Conservation (phyloP, 768 basidiomycete species). For the Boletellus ananas region DNA sequence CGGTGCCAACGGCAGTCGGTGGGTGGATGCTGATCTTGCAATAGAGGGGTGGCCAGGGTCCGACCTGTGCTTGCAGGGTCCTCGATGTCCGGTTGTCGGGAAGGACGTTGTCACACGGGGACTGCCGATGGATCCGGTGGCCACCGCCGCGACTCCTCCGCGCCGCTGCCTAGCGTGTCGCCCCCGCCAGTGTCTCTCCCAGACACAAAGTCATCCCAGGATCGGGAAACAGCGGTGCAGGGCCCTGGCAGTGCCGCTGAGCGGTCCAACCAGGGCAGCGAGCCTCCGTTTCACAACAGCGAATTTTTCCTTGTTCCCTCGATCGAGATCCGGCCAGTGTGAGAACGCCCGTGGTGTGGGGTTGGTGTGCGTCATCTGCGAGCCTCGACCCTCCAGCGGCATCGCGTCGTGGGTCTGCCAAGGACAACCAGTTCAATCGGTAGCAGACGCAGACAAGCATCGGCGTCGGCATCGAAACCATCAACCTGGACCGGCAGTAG, state of each 20-base stretch:
- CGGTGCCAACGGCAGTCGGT: background rate
- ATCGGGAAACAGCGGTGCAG: slow-evolving; percentile 15
- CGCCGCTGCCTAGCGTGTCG: slow-evolving; percentile 12
- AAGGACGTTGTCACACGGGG: background rate
- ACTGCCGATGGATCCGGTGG: slow-evolving; percentile 1
- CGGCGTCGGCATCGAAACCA: slow-evolving; percentile 19
- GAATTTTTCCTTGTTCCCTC: slow-evolving; percentile 16
- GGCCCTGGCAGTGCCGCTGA: slow-evolving; percentile 31
- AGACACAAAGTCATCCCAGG: slow-evolving; percentile 8
- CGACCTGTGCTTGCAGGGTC: slow-evolving; percentile 1
- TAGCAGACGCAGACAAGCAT: slow-evolving; percentile 9
- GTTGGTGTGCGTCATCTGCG: slow-evolving; percentile 9
- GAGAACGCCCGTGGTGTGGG: slow-evolving; percentile 18
- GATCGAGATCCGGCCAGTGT: slow-evolving; percentile 28
- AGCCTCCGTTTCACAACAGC: slow-evolving; percentile 28
- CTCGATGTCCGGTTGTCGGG: no score
- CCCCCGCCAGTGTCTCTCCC: slow-evolving; percentile 4
- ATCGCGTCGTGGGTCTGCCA: background rate
- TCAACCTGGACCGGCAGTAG: slow-evolving; percentile 20
- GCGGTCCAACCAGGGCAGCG: slow-evolving; percentile 23
- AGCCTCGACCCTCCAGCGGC: slow-evolving; percentile 1
- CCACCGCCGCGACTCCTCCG: slow-evolving; percentile 24
- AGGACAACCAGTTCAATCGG: no score
- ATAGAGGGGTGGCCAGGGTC: slow-evolving; percentile 7
- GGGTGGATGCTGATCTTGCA: background rate